A percentile compares a stretch with the other conserved stretches of the same genome.
Conservation (phyloP, 345 rosid species). For the Rhodomyrtus tomentosa region DNA sequence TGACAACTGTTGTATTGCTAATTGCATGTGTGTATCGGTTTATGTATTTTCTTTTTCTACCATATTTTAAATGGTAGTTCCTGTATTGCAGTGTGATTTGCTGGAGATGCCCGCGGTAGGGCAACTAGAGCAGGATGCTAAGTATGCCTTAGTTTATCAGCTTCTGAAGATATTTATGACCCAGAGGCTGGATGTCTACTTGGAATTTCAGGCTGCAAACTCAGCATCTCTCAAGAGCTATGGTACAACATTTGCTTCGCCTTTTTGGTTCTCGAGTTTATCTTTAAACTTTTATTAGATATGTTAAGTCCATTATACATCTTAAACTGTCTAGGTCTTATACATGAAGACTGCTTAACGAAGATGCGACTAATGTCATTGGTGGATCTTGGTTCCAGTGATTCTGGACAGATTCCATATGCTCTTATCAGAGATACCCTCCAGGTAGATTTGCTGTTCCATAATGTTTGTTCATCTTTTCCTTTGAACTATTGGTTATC, state of each 20-base stretch:
- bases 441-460: slow-evolving; percentile 29
- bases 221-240: slow-evolving; percentile 52
- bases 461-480: background rate
- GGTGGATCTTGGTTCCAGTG: slow-evolving; percentile 63
- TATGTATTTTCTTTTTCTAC: background rate
- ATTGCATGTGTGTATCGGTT: background rate
- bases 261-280: background rate
- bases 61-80: background rate
- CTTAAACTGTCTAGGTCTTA: slow-evolving; percentile 42
- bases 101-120: slow-evolving; percentile 80
- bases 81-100: slow-evolving; percentile 70
- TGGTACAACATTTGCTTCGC: slow-evolving; percentile 25
- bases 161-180: slow-evolving; percentile 80
- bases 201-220: slow-evolving; percentile 68
- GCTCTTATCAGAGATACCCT: slow-evolving; percentile 54
- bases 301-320: background rate
- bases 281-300: background rate
- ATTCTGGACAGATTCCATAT: slow-evolving; percentile 65
- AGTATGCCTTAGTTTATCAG: slow-evolving; percentile 58
- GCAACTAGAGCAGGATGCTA: slow-evolving; percentile 77
- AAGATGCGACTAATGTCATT: slow-evolving; percentile 87
- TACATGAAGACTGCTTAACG: slow-evolving; percentile 72
- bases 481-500: background rate
- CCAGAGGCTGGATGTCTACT: slow-evolving; percentile 65
- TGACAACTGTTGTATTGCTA: background rate